Evolutionary conservation across 2,329 filamentous ascomycete genomes (phyloP), one percentile per base, ranked within the genome.

Genomic region (Cordyceps cicadae): DNA sequence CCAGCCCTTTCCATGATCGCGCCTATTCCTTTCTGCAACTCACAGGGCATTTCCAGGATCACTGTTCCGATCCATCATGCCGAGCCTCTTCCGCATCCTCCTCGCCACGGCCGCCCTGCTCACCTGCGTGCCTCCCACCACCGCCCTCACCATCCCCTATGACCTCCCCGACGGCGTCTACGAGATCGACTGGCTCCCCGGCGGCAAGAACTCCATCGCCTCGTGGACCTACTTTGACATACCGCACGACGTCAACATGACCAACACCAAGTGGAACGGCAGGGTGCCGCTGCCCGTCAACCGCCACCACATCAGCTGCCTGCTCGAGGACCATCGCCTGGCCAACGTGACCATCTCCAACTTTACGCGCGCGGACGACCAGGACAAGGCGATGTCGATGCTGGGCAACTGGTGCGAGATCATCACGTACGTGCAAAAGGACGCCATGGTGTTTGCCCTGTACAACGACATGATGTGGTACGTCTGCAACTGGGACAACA

Each of bases 381-480:
- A 54, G 41, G 1, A 2, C 21, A 50, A 37, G 24, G 59, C 59
- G 32, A 55, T 55, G 59, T 5, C n/a, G 5, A 49, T 55, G 52
- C 52, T 61, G 34, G 52, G 9, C 21, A 61, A 61, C 59, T 61
- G 59, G 59, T 61, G 59, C 52, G 59, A 61, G 52, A 11, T 46
- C 37, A 21, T 15, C n/a, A 19, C 29, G n/a, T 21, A 12, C n/a
- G 17, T 51, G 11, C 34, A 61, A 9, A 45, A 43, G 46, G 45
- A 26, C 46, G 45, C 29, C 46, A 43, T 61, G 17, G 52, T 45
- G 21, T 17, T 50, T 24, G 59, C 45, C 43, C 1, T 56, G 11
- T 17, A 26, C 34, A 50, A 55, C 43, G 59, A 55, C 52, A 61
- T 61, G 59, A 7, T 55, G 3, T 61, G 34, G 32, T 61, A 50